These are phyloP conservation scores for Biancaea sappan DNA, from an alignment of 306 rosid species.

Conservation along the genomic window DNA sequence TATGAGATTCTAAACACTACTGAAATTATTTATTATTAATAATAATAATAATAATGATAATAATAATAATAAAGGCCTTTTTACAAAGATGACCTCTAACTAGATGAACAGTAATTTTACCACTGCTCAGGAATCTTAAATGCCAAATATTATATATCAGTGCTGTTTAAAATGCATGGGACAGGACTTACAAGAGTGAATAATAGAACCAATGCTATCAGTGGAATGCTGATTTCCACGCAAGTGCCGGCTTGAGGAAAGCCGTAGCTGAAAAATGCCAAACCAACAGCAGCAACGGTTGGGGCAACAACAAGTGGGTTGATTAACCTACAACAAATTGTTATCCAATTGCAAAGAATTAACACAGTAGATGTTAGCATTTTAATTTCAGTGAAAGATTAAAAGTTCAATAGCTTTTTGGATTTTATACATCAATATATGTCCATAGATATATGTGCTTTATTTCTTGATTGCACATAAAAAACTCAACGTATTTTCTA, in stretches of 20 bases:
- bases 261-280: slow-evolving; percentile 95
- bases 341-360: slow-evolving; percentile 20
- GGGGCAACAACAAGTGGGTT: slow-evolving; percentile 97
- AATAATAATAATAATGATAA: slow-evolving; percentile 13
- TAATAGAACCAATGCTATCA: slow-evolving; percentile 72
- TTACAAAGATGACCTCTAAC: slow-evolving; percentile 6
- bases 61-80: slow-evolving; percentile 9
- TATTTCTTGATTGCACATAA: not conserved
- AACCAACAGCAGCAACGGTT: slow-evolving; percentile 91
- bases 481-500: not conserved
- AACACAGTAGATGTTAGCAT: not conserved
- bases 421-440: slow-evolving; percentile 22
- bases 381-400: not conserved
- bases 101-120: not conserved
- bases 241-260: slow-evolving; percentile 95
- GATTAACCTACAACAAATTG: slow-evolving; percentile 61
- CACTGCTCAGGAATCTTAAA: not conserved
- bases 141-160: slow-evolving; percentile 11
- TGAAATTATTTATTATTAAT: slow-evolving; percentile 32
- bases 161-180: not conserved
- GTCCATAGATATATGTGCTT: slow-evolving; percentile 1
- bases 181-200: slow-evolving; percentile 70
- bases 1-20: slow-evolving; percentile 34
- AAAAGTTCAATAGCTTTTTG: slow-evolving; percentile 16
- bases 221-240: slow-evolving; percentile 85